Conservation (phyloP, 176 grass and related monocot species). For the Melocanna baccifera region DNA sequence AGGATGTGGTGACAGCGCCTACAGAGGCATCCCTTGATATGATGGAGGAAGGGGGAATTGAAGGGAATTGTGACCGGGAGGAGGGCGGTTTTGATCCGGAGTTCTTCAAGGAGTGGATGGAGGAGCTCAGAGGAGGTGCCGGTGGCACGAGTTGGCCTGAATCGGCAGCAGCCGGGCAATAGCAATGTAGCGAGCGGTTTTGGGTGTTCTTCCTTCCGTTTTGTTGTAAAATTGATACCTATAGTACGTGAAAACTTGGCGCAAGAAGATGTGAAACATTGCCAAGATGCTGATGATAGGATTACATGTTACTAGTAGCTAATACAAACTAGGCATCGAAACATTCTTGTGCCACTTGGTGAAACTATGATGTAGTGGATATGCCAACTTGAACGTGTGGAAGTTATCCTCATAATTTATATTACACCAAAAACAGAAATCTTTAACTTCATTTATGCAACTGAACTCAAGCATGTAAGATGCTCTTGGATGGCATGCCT, state of each 20-base stretch:
- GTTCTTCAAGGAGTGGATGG: constrained; percentile 80
- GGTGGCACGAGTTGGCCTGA: constrained; percentile 39
- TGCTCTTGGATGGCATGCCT: not conserved
- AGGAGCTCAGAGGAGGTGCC: constrained; percentile 55
- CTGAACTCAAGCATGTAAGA: not conserved
- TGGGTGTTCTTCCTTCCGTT: constrained; percentile 20
- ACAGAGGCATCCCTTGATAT: constrained; percentile 16
- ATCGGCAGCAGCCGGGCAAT: constrained; percentile 6
- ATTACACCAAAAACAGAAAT: not conserved
- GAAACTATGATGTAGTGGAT: not conserved
- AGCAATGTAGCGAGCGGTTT: not conserved
- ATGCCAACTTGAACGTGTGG: not conserved
- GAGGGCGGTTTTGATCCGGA: constrained; percentile 50
- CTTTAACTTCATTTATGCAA: not conserved
- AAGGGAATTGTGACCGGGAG: constrained; percentile 23
- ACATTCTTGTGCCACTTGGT: not conserved
- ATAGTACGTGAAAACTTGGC: not conserved
- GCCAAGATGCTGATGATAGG: not conserved
- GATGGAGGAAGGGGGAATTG: constrained; percentile 50
- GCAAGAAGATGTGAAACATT: not conserved
- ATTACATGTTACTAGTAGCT: not conserved
- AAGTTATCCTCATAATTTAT: not conserved
- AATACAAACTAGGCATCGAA: not conserved
- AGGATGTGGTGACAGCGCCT: constrained; percentile 23
- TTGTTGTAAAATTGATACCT: not conserved